Evolutionary conservation across 1,284 basidiomycete species (phyloP).

Genomic region (Boletus mariae): DNA sequence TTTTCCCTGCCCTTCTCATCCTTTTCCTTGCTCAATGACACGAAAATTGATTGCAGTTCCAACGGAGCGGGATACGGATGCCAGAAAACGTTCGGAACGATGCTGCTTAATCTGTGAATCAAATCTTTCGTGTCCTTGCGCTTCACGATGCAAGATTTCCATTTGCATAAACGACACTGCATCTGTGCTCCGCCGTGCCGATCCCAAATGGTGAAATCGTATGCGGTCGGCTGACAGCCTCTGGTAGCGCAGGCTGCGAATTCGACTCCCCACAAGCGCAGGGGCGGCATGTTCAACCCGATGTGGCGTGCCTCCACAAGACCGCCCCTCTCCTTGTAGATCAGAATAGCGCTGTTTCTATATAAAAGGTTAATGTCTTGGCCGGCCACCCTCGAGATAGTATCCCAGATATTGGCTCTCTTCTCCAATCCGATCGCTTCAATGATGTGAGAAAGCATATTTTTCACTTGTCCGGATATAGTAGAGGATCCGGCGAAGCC

Average conservation of each 20-base stretch:
- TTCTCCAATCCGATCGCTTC: not conserved
- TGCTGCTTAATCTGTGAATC: not conserved
- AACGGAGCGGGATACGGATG: not conserved
- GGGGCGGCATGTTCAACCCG: not conserved
- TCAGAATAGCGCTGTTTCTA: not conserved
- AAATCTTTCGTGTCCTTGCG: not conserved
- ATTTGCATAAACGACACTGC: not conserved
- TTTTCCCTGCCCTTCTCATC: no score
- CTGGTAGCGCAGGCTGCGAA: conserved; percentile 2
- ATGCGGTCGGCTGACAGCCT: not conserved
- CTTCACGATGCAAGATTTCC: not conserved
- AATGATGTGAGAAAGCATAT: not conserved
- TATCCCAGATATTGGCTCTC: not conserved
- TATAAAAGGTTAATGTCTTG: not conserved
- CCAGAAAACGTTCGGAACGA: not conserved
- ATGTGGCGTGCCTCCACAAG: conserved; percentile 1
- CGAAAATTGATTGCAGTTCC: no score
- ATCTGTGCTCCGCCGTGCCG: not conserved
- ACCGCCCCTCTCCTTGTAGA: not conserved
- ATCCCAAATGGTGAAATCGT: conserved; percentile 2
- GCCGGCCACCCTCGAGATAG: not conserved
- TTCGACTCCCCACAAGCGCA: conserved; percentile 1
- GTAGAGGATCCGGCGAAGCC: conserved; percentile 2
- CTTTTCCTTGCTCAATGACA: no score
- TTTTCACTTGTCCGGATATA: not conserved